Base-by-base conservation (phyloP, 1,139 yeast genomes). In the Lodderomyces oxycetoniae region DNA sequence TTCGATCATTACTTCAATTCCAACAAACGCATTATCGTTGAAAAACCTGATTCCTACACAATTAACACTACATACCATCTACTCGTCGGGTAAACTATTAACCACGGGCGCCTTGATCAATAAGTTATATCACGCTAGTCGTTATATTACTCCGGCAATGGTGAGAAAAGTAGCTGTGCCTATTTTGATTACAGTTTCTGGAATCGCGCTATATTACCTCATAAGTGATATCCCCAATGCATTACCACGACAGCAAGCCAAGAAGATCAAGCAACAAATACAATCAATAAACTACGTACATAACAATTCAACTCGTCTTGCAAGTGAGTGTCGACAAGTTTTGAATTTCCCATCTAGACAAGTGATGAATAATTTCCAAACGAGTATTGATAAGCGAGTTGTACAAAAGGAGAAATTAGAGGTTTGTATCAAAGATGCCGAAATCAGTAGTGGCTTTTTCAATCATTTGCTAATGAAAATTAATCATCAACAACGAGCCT, bases 181-280 rank as follows among this genome's bases (percentile, higher is more conserved):
- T 0, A 46, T 77, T 0, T 46, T 72, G 1, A 45, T 79, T 4
- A 67, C 80, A 11, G 73, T 74, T 1, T 61, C 79, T 4, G 72
- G 79, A 1, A 66, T 79, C 19, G 74, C 88, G 0, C 61, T 77
- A 1, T 79, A 79, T 28, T 87, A 85, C 49, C 55, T 88, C 40
- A 61, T 87, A 9, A 67, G 69, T 37, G 98, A 91, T 54, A 77
- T 93, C 12, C 96, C 96, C 2, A 75, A 83, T 47, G 95, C 97
- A 0, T 75, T 86, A 48, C 94, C 96, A 16, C 69, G 88, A 47
- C 88, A 88, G 39, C 71, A 88, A 41, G 87, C 94, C 0, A 67
- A 71, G 35, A 87, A 84, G 56, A 74, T 89, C 44, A 74, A 73
- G 42, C 53, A 52, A 6, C 84, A 82, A 48, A 65, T 91, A 24